Conservation (phyloP, 768 basidiomycete species). For the Leccinum aurantiacum region DNA sequence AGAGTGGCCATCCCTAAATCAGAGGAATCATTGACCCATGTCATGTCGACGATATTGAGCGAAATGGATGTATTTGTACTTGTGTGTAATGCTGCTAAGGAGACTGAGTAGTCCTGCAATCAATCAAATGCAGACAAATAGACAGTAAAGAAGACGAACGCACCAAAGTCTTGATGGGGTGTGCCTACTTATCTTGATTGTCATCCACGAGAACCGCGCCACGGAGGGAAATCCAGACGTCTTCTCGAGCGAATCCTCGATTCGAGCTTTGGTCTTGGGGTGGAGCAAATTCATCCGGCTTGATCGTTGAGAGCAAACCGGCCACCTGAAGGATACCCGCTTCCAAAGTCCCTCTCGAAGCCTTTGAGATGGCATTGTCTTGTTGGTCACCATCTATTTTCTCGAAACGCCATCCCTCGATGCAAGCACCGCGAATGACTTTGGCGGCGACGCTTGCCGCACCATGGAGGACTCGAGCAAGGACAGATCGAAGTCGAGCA, state of each 20-base stretch:
- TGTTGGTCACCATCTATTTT: conserved; percentile 42
- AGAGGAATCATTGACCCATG: not conserved
- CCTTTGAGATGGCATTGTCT: conserved; percentile 7
- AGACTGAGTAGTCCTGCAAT: conserved; percentile 55
- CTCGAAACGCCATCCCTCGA: conserved; percentile 83
- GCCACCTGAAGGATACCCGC: conserved; percentile 85
- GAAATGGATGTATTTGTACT: not conserved
- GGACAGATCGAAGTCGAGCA: too few relatives aligned
- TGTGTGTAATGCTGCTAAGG: too few relatives aligned
- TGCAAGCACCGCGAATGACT: conserved; percentile 88
- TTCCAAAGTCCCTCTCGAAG: conserved; percentile 55
- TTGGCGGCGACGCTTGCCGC: conserved; percentile 99
- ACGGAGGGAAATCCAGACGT: conserved; percentile 91
- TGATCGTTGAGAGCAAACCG: not conserved
- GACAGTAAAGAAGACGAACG: not conserved
- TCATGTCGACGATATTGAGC: not conserved
- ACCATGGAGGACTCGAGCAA: conserved; percentile 35
- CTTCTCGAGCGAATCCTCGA: conserved; percentile 70
- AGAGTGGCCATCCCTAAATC: conserved; percentile 20
- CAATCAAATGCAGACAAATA: not conserved
- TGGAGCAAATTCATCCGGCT: conserved; percentile 31
- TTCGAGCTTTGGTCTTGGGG: conserved; percentile 89
- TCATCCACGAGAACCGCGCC: conserved; percentile 94
- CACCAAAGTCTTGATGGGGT: conserved; percentile 74
- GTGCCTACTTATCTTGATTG: conserved; percentile 84